phyloP scores from a whole-genome alignment of 2,329 filamentous ascomycete genomes.

The Aspergillus aculeatinus region DNA sequence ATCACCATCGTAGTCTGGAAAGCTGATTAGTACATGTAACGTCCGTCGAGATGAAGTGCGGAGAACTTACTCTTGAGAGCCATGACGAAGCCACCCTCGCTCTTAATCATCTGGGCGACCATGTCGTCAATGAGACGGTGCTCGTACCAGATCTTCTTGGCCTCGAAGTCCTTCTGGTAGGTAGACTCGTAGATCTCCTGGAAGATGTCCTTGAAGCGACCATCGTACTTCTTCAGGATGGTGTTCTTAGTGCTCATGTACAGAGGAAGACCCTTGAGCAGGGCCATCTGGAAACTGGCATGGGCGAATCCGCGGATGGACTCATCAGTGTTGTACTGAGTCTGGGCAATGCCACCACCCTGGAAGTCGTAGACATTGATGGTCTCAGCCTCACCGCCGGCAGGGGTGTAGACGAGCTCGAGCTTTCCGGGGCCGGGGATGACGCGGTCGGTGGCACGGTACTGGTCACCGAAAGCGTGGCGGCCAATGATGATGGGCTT shows the following conservation, averaged over 20 bases:
- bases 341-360: slow-evolving; percentile 82
- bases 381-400: slow-evolving; percentile 72
- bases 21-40: background rate
- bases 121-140: slow-evolving; percentile 99
- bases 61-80: slow-evolving; percentile 82
- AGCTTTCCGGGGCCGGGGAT: slow-evolving; percentile 81
- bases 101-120: slow-evolving; percentile 99
- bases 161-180: slow-evolving; percentile 87
- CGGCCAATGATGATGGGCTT: slow-evolving; percentile 99
- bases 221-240: slow-evolving; percentile 98
- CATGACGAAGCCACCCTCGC: slow-evolving; percentile 91
- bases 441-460: slow-evolving; percentile 91
- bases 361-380: slow-evolving; percentile 91
- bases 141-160: slow-evolving; percentile 97
- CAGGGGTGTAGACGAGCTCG: slow-evolving; percentile 90
- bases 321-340: slow-evolving; percentile 98
- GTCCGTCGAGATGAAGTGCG: background rate
- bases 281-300: slow-evolving; percentile 91
- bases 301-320: slow-evolving; percentile 94
- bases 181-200: slow-evolving; percentile 87
- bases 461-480: slow-evolving; percentile 98
- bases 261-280: slow-evolving; percentile 83
- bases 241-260: slow-evolving; percentile 99
- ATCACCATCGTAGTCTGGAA: slow-evolving; percentile 91
- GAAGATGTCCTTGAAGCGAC: slow-evolving; percentile 99